phyloP scores from a whole-genome alignment of 768 basidiomycete genomes.

The Mrakia blollopis region DNA sequence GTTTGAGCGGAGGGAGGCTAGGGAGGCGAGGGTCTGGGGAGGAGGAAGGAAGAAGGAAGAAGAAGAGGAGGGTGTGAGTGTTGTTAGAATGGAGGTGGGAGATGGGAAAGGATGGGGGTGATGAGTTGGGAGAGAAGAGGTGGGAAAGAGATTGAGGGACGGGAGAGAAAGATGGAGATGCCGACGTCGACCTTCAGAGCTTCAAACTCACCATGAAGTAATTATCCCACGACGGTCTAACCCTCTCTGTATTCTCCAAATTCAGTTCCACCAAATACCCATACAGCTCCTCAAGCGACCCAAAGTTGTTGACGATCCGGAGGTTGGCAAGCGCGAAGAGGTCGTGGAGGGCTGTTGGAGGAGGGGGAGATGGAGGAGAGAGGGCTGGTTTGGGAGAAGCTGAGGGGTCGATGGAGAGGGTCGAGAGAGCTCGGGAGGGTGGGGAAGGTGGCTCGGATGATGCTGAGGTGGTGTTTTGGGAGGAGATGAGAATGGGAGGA shows the following conservation, averaged over 20 bases:
- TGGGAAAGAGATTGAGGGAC: too few species aligned
- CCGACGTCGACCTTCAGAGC: background rate
- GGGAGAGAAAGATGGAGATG: background rate
- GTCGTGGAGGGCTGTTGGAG: conserved; percentile 25
- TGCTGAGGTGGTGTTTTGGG: too few species aligned
- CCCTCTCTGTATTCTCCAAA: conserved; percentile 63
- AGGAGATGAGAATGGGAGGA: conserved; percentile 1
- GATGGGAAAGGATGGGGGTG: too few species aligned
- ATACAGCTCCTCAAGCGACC: conserved; percentile 48
- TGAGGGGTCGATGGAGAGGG: background rate
- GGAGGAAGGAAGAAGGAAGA: background rate
- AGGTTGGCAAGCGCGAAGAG: conserved; percentile 40
- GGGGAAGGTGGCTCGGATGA: background rate
- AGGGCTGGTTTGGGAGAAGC: conserved; percentile 18
- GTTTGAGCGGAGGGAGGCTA: conserved; percentile 77
- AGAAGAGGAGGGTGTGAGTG: background rate
- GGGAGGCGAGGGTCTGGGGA: conserved; percentile 56
- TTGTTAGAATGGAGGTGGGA: too few species aligned
- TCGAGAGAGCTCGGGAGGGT: background rate
- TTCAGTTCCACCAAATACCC: conserved; percentile 63
- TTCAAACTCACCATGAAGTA: conserved; percentile 79
- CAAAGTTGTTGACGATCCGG: conserved; percentile 42
- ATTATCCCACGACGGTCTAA: conserved; percentile 87
- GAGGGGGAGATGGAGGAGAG: background rate
- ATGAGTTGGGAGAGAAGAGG: background rate